Conservation (phyloP, 441 rosid species). For the Pelargonium cotyledonis region DNA sequence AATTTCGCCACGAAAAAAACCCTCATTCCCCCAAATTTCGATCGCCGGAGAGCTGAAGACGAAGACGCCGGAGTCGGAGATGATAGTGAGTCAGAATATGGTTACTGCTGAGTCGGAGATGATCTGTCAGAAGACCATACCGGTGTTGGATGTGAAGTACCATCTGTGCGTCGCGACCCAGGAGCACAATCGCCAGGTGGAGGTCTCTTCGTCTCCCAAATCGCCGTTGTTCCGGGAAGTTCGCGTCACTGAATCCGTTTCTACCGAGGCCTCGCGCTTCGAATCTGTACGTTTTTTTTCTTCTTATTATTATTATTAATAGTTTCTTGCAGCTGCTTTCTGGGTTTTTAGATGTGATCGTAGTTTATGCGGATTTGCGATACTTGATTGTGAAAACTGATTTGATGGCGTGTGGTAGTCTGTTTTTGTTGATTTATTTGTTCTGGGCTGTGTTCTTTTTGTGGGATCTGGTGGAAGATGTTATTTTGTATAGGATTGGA, state of each 20-base stretch:
- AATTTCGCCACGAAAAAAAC: neutral
- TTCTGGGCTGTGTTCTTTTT: neutral
- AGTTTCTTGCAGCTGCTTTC: neutral
- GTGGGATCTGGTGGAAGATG: neutral
- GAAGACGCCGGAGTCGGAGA: constrained; percentile 8
- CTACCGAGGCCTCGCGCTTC: constrained; percentile 25
- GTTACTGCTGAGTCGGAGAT: constrained; percentile 44
- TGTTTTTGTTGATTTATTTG: neutral
- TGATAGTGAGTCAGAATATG: constrained; percentile 47
- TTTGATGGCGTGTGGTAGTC: neutral
- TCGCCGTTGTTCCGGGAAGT: constrained; percentile 27
- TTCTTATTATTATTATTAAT: neutral
- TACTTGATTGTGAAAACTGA: neutral
- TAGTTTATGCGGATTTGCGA: neutral
- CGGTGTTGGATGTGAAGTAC: constrained; percentile 46
- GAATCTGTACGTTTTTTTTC: constrained; percentile 30
- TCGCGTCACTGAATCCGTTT: constrained; percentile 31
- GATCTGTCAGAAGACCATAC: constrained; percentile 22
- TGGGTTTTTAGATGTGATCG: neutral
- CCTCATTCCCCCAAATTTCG: neutral
- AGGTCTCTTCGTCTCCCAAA: constrained; percentile 23
- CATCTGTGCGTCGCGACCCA: constrained; percentile 29
- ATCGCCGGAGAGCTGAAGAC: neutral
- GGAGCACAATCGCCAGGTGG: constrained; percentile 44
- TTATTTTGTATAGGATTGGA: neutral